phyloP scores from a whole-genome alignment of 1,284 basidiomycete genomes.

The Serendipita sp. region DNA sequence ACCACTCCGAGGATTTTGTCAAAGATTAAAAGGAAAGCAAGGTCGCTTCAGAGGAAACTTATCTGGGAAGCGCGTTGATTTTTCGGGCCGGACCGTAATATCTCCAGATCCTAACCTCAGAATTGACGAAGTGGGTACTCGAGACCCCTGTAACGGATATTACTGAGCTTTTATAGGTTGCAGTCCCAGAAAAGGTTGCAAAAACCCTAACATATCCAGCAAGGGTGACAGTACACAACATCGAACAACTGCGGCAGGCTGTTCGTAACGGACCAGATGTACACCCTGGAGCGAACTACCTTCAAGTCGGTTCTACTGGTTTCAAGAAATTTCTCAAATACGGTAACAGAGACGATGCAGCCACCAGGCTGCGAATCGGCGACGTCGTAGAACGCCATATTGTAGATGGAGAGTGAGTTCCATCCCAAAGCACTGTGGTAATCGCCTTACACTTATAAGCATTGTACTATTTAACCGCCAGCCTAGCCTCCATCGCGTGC shows the following conservation, averaged over 20 bases:
- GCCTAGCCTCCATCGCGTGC: slow-evolving; percentile 88
- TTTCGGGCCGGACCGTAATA: slow-evolving; percentile 96
- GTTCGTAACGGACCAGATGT: slow-evolving; percentile 83
- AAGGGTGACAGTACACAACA: slow-evolving; percentile 86
- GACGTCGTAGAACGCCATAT: slow-evolving; percentile 92
- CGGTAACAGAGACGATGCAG: slow-evolving; percentile 60
- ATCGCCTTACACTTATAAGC: slow-evolving; percentile 20
- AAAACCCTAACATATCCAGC: slow-evolving; percentile 96
- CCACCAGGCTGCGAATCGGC: slow-evolving; percentile 66
- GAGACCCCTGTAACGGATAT: background rate
- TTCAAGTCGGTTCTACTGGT: slow-evolving; percentile 58
- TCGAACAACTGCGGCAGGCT: slow-evolving; percentile 62
- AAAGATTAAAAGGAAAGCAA: slow-evolving; percentile 96
- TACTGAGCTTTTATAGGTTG: slow-evolving; percentile 35
- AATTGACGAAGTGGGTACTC: slow-evolving; percentile 64
- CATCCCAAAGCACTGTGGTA: background rate
- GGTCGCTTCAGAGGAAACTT: slow-evolving; percentile 98
- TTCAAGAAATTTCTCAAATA: slow-evolving; percentile 83
- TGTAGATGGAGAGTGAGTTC: slow-evolving; percentile 71
- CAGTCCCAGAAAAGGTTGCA: slow-evolving; percentile 91
- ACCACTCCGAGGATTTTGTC: slow-evolving; percentile 93
- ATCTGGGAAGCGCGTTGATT: slow-evolving; percentile 98
- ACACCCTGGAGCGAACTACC: slow-evolving; percentile 95
- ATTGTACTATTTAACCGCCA: slow-evolving; percentile 98
- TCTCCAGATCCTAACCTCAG: slow-evolving; percentile 96